Percentiles rank a stretch among this genome's conserved stretches.
phyloP scores from a whole-genome alignment of 2,329 filamentous ascomycete species.

The Talaromyces sp. region DNA sequence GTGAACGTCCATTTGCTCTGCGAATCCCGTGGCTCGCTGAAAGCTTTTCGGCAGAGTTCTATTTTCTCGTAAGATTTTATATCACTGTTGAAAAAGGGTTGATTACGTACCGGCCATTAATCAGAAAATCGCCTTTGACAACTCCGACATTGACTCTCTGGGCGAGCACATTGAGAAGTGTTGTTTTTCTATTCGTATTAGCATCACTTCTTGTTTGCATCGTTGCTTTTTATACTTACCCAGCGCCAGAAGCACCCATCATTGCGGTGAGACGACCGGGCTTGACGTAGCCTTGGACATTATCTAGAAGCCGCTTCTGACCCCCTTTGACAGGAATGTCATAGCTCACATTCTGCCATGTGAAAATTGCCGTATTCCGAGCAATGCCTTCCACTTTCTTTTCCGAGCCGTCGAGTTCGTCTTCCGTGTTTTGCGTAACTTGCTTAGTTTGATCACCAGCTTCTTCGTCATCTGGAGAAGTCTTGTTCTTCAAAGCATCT shows the following conservation, averaged over 20 bases:
- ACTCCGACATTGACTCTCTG: slow-evolving; percentile 41
- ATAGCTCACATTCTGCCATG: slow-evolving; percentile 82
- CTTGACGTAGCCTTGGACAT: slow-evolving; percentile 66
- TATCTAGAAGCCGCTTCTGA: slow-evolving; percentile 47
- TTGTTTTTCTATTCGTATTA: slow-evolving; percentile 38
- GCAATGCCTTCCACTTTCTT: slow-evolving; percentile 46
- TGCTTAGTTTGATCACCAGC: slow-evolving; percentile 27
- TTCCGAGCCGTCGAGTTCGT: slow-evolving; percentile 14
- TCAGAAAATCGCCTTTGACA: slow-evolving; percentile 38
- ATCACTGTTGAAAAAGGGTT: neutral
- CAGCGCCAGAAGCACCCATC: slow-evolving; percentile 68
- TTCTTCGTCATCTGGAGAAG: slow-evolving; percentile 46
- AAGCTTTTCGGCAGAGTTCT: slow-evolving; percentile 43
- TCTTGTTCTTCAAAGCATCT: slow-evolving; percentile 48
- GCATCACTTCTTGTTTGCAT: neutral
- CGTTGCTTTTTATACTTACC: slow-evolving; percentile 19
- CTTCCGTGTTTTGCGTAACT: slow-evolving; percentile 13
- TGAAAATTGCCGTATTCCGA: slow-evolving; percentile 66
- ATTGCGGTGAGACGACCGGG: slow-evolving; percentile 72
- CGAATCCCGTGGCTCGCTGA: slow-evolving; percentile 50
- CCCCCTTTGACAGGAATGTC: slow-evolving; percentile 44
- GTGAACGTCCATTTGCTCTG: slow-evolving; percentile 62
- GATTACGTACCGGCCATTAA: slow-evolving; percentile 36
- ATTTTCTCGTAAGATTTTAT: slow-evolving; percentile 10
- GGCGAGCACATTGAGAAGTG: slow-evolving; percentile 41